Base-by-base conservation (phyloP, 805 yeast species). In the Saccharomycopsis capsularis region DNA sequence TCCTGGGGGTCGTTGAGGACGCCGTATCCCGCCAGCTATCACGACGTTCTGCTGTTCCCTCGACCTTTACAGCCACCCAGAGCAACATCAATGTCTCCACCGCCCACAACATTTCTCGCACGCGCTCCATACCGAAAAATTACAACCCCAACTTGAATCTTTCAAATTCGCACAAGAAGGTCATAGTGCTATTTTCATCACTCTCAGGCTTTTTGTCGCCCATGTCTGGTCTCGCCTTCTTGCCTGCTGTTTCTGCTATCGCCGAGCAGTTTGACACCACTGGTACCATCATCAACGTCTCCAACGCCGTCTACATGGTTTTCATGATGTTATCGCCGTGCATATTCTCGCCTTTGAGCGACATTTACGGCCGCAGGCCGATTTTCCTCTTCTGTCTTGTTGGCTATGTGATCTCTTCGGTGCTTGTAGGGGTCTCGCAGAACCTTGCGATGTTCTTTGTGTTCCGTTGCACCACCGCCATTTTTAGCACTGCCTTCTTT, bases 401-500 rank as follows among this genome's bases (percentile, higher is more conserved):
- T 0, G 58, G 68, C 3, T 67, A 61, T 29, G 47, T 60, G 7
- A 35, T 65, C 15, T 58, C 64, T 3, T 56, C 62, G 18, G 47
- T 64, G 3, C 49, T 70, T 3, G 71, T 71, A 4, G 81, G 78
- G 0, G 67, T 71, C 2, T 71, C 81, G 1, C 74, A 64, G 27
- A 70, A 78, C 54, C 57, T 78, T 38, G 74, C 77, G 3, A 76
- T 75, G 78, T 77, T 76, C 58, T 74, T 68, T 46, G 64, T 78
- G 0, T 76, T 76, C 52, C 61, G 83, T 56, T 67, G 74, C 3
- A 45, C 70, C 11, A 63, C 73, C n/a, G 82, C 78, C 0, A 56
- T 78, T 7, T 71, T 73, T 56, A 82, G 81, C 3, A 75, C 82
- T 1, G 68, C 78, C 0, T 76, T 76, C 51, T 76, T 78, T 60